Conservation (phyloP, 2,329 filamentous ascomycete genomes). For the Aureobasidium mangrovei region DNA sequence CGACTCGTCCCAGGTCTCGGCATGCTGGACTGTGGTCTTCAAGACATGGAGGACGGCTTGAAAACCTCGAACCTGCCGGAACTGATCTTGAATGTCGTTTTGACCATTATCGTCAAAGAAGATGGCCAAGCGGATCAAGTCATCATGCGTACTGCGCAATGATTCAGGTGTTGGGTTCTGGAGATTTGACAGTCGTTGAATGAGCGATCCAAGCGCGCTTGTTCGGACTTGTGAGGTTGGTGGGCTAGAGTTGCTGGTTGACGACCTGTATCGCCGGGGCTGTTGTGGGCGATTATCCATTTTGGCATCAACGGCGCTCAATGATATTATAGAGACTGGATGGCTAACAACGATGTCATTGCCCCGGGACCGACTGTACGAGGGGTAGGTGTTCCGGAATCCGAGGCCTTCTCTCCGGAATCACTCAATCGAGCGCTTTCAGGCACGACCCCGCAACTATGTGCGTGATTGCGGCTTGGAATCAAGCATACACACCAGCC, state of each 20-base stretch:
- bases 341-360: conserved; percentile 10
- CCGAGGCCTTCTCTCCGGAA: conserved; percentile 8
- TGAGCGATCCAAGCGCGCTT: conserved; percentile 12
- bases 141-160: conserved; percentile 8
- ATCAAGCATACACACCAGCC: not conserved
- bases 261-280: conserved; percentile 16
- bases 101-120: conserved; percentile 13
- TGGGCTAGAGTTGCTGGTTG: conserved; percentile 15
- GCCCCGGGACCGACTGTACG: conserved; percentile 4
- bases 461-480: not conserved
- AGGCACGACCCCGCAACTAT: conserved; percentile 8
- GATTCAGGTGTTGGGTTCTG: conserved; percentile 1
- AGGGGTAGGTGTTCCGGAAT: conserved; percentile 1
- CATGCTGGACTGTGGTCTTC: conserved; percentile 26
- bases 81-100: conserved; percentile 54
- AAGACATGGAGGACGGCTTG: conserved; percentile 62
- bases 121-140: conserved; percentile 9
- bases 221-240: conserved; percentile 11
- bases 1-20: not conserved
- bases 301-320: conserved; percentile 8
- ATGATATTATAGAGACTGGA: conserved; percentile 5
- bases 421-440: not conserved
- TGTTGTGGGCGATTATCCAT: conserved; percentile 4
- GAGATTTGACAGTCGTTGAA: conserved; percentile 12
- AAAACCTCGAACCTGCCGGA: conserved; percentile 73